phyloP scores from a whole-genome alignment of 2,329 filamentous ascomycete genomes.

The Huntiella omanensis region DNA sequence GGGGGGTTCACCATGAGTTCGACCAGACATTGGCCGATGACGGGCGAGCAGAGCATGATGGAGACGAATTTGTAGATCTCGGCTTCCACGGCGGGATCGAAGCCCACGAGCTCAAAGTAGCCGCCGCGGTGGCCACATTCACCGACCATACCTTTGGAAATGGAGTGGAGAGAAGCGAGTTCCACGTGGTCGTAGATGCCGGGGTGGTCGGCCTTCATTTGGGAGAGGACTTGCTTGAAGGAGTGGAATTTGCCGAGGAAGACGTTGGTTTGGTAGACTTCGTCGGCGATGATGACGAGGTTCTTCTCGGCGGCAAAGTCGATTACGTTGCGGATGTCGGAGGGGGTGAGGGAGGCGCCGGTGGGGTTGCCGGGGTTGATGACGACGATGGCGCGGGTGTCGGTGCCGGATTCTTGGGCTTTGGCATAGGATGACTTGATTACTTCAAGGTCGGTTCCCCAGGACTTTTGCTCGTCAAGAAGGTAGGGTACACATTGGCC shows the following conservation, averaged over 20 bases:
- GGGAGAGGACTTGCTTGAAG: constrained; percentile 77
- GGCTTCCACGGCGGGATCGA: constrained; percentile 66
- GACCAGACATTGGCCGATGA: constrained; percentile 88
- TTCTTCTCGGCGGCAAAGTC: constrained; percentile 70
- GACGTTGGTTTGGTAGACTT: constrained; percentile 98
- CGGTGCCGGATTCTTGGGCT: constrained; percentile 57
- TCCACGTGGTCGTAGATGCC: constrained; percentile 71
- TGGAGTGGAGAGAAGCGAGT: constrained; percentile 77
- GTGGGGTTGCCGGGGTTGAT: constrained; percentile 99
- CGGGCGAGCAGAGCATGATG: constrained; percentile 89
- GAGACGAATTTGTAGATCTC: constrained; percentile 98
- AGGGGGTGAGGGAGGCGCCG: constrained; percentile 61
- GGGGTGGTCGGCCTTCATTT: constrained; percentile 55
- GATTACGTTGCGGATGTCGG: constrained; percentile 69
- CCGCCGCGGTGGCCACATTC: constrained; percentile 96
- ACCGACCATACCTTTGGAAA: constrained; percentile 97
- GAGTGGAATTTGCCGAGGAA: constrained; percentile 87
- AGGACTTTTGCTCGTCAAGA: constrained; percentile 68
- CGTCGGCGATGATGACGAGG: constrained; percentile 81
- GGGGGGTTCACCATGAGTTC: constrained; percentile 98
- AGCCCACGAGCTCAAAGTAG: constrained; percentile 90
- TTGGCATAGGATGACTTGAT: constrained; percentile 58
- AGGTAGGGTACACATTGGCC: constrained; percentile 83
- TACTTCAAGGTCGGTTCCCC: constrained; percentile 70
- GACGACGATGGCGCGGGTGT: constrained; percentile 83